These are phyloP conservation scores for Cercis canadensis DNA, from an alignment of 306 rosid species.

Conservation along the genomic window DNA sequence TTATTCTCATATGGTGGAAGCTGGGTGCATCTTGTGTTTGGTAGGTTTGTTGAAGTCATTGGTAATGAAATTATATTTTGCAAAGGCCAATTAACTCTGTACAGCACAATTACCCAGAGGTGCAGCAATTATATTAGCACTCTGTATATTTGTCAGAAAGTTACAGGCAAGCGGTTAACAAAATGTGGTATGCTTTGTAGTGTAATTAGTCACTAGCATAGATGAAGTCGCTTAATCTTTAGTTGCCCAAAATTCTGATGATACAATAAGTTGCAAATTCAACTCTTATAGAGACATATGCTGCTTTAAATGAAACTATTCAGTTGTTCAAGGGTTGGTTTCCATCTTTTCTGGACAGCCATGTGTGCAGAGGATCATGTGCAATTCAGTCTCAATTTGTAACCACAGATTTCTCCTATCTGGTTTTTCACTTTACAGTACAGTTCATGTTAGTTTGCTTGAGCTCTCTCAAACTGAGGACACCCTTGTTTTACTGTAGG, in stretches of 20 bases:
- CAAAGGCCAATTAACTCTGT: no score
- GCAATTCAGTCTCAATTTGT: background rate
- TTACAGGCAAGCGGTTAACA: no score
- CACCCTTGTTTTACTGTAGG: slow-evolving; percentile 11
- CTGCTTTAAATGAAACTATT: background rate
- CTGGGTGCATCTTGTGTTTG: slow-evolving; percentile 24
- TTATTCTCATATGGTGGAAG: slow-evolving; percentile 1
- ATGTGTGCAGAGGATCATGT: background rate
- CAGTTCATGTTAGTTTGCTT: background rate
- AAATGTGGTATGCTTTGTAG: no score
- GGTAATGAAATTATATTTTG: background rate
- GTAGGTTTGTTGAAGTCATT: slow-evolving; percentile 3
- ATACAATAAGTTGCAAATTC: slow-evolving; percentile 10
- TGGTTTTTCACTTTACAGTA: background rate
- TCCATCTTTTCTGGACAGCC: background rate
- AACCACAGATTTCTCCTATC: background rate
- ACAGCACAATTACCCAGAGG: no score
- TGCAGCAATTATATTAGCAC: no score
- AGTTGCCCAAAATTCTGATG: slow-evolving; percentile 15
- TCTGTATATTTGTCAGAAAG: no score
- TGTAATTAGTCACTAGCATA: no score
- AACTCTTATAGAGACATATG: background rate
- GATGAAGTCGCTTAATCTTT: no score
- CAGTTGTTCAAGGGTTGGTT: background rate
- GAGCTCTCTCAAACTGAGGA: slow-evolving; percentile 1